Conservation (phyloP, 345 rosid species). For the Hypericum androsaemum region DNA sequence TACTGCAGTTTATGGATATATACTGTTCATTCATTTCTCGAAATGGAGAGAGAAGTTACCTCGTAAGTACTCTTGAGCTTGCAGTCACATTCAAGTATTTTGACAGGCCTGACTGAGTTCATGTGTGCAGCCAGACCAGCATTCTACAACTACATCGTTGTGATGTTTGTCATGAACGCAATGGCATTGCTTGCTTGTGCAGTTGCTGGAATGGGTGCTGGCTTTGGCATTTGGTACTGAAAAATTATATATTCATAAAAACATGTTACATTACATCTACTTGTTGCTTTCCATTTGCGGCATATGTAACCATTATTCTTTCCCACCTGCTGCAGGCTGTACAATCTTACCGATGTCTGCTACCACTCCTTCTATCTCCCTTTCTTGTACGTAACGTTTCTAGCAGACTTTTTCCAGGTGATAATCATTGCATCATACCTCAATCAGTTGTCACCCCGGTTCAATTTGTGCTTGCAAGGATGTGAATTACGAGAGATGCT, state of each 20-base stretch:
- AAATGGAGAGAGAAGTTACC: conserved; percentile 38
- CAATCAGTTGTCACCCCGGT: too few species aligned
- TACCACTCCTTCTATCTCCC: conserved; percentile 36
- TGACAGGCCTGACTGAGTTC: not conserved
- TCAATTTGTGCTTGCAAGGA: too few species aligned
- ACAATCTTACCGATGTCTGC: conserved; percentile 17
- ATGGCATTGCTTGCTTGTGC: conserved; percentile 20
- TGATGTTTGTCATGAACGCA: conserved; percentile 24
- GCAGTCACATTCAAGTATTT: not conserved
- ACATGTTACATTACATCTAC: not conserved
- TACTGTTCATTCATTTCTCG: conserved; percentile 30
- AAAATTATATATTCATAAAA: not conserved
- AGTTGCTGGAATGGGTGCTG: conserved; percentile 29
- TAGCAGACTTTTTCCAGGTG: conserved; percentile 41
- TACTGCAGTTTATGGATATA: conserved; percentile 29
- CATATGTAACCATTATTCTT: not conserved
- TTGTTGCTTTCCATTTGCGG: not conserved
- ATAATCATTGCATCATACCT: not conserved
- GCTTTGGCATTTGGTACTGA: conserved; percentile 31
- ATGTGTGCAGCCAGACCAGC: conserved; percentile 30
- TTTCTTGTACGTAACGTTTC: conserved; percentile 23
- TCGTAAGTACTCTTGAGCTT: conserved; percentile 20
- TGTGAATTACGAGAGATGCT: too few species aligned
- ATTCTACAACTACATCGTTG: conserved; percentile 28
- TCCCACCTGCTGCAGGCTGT: conserved; percentile 29